Conservation (phyloP, 495 filamentous ascomycete genomes). For the Beverwykella pulmonaria region DNA sequence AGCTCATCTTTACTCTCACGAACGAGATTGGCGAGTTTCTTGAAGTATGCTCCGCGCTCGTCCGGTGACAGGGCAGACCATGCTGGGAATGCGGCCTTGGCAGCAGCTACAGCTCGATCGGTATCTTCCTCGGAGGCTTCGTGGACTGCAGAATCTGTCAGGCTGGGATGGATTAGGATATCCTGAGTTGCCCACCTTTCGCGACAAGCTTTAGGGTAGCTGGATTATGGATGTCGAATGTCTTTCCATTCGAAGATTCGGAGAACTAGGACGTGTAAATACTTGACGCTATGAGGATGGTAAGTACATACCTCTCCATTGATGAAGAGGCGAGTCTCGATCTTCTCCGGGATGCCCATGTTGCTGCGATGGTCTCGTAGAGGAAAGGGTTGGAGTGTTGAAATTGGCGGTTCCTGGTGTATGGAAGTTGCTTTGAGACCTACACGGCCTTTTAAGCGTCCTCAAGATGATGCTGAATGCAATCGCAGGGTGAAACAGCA, state of each 20-base stretch:
- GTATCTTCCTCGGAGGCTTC: slow-evolving; percentile 57
- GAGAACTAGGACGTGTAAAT: slow-evolving; percentile 46
- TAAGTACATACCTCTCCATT: slow-evolving; percentile 50
- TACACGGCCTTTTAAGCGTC: not conserved
- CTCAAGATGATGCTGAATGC: not conserved
- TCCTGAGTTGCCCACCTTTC: slow-evolving; percentile 38
- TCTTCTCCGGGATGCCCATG: slow-evolving; percentile 30
- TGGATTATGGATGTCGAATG: slow-evolving; percentile 53
- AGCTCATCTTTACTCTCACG: slow-evolving; percentile 53
- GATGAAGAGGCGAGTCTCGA: slow-evolving; percentile 52
- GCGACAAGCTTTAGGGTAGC: slow-evolving; percentile 51
- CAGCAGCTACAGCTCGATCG: slow-evolving; percentile 61
- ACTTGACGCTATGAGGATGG: not conserved
- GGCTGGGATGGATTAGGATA: not conserved
- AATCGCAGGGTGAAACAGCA: not conserved
- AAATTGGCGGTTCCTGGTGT: not conserved
- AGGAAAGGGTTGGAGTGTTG: not conserved
- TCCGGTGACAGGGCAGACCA: slow-evolving; percentile 56
- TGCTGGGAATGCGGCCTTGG: slow-evolving; percentile 60
- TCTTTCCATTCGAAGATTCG: slow-evolving; percentile 50
- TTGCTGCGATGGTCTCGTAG: not conserved
- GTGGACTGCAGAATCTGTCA: slow-evolving; percentile 44
- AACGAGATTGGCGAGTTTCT: slow-evolving; percentile 57
- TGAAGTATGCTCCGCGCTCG: slow-evolving; percentile 52
- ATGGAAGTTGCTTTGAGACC: not conserved